Evolutionary conservation across 176 grass and related monocot genomes (phyloP), one percentile per base, ranked within the genome.

Genomic region (Phyllostachys edulis): DNA sequence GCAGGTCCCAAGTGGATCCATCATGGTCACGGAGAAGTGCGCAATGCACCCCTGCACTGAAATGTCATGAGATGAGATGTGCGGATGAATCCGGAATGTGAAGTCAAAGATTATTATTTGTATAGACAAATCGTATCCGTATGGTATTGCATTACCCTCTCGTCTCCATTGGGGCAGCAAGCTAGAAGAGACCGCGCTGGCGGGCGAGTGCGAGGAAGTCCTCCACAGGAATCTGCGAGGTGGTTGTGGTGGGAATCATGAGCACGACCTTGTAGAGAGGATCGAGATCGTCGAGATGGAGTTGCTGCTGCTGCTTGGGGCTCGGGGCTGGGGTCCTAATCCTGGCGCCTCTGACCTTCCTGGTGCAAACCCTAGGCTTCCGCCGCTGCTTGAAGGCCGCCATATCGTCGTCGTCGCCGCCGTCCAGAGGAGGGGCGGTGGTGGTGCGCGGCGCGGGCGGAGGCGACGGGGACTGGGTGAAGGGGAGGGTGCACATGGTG

Each of bases 311-410:
- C 23, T 70, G 66, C 36, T 45, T 32, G 42, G 55, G 65, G 73
- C 80, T 88, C 1, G 52, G 86, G 4, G 27, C 45, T 5, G 80
- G 67, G 38, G 75, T 79, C 6, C 81, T 74, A 69, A 88, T 27
- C 59, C 40, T 79, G 57, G 81, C 59, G 46, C 75, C 81, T 23
- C 67, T 73, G 18, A 79, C 71, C 78, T 87, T 87, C 71, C 85
- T 68, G 8, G 51, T 61, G 71, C 85, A 82, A 47, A 82, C 21
- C 49, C 85, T 68, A 40, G 78, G 63, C 71, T 50, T 81, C 27
- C 71, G 69, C 13, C 24, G 60, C 37, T 68, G 49, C 14, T 34
- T 85, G 26, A 45, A 6, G 60, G 41, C 5, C 59, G 10, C 8
- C 23, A 11, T 52, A 50, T 45, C 47, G 12, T 1, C 80, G n/a